phyloP scores from a whole-genome alignment of 176 grass and related monocot species.

The Carex myosuroides region DNA sequence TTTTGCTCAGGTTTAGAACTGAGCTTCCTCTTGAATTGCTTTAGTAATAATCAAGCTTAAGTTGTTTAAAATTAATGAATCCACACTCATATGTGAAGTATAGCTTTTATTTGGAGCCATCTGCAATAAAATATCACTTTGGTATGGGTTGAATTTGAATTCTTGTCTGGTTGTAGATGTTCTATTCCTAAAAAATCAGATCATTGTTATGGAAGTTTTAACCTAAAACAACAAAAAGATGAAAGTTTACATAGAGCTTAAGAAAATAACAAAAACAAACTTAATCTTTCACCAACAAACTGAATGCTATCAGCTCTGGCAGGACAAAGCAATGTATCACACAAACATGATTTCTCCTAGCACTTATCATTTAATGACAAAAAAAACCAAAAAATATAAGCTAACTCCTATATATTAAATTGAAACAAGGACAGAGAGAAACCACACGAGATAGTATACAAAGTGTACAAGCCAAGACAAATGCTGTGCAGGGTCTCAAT shows the following conservation, averaged over 20 bases:
- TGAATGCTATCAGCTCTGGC: not conserved
- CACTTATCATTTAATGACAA: constrained; percentile 18
- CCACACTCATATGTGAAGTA: not conserved
- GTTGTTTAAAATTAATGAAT: not conserved
- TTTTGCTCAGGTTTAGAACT: not conserved
- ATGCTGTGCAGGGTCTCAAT: constrained; percentile 25
- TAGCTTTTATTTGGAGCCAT: not conserved
- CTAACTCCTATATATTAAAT: not conserved
- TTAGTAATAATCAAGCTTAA: not conserved
- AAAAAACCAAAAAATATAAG: not conserved
- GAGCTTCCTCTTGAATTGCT: not conserved
- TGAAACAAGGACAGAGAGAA: not conserved
- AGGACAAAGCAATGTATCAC: not conserved
- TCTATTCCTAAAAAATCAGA: not conserved
- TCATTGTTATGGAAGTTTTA: not conserved
- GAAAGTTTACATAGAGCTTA: not conserved
- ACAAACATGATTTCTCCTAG: constrained; percentile 5
- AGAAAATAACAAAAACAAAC: not conserved
- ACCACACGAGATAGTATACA: constrained; percentile 3
- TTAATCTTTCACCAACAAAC: not conserved
- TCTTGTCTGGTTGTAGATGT: not conserved
- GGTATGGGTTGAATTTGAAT: not conserved
- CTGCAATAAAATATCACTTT: not conserved
- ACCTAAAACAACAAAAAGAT: not conserved
- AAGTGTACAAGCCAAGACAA: constrained; percentile 13